Evolutionary conservation across 148 eudicot species (phyloP).

Genomic region (Gaultheria prostrata): DNA sequence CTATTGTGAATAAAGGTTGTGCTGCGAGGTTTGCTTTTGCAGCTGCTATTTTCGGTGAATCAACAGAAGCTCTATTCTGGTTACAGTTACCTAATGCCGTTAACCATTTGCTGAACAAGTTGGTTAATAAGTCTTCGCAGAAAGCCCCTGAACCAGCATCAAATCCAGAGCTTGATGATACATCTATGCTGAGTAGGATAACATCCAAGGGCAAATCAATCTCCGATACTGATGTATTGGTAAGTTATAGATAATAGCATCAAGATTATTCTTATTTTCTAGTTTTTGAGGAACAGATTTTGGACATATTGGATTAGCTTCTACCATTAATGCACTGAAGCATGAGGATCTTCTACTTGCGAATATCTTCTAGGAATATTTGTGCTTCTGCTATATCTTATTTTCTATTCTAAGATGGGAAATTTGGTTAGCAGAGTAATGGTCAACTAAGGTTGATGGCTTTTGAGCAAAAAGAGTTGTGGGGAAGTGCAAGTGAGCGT

Average conservation of each 20-base stretch:
- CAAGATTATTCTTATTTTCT: neutral
- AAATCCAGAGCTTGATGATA: conserved; percentile 59
- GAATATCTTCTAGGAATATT: neutral
- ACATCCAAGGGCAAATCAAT: conserved; percentile 67
- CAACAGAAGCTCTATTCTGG: conserved; percentile 94
- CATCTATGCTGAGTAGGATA: conserved; percentile 68
- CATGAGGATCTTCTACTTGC: neutral
- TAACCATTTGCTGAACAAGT: conserved; percentile 65
- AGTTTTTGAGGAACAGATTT: conserved; percentile 13
- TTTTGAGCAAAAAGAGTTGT: conserved; percentile 89
- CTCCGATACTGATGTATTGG: conserved; percentile 58
- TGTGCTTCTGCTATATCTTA: neutral
- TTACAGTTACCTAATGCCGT: conserved; percentile 84
- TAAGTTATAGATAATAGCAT: conserved; percentile 26
- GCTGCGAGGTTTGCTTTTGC: conserved; percentile 90
- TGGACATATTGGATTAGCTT: conserved; percentile 13
- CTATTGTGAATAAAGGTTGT: conserved; percentile 61
- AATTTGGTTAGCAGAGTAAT: conserved; percentile 47
- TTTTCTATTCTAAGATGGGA: conserved; percentile 15
- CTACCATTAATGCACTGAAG: neutral
- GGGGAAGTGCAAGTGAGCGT: conserved; percentile 89
- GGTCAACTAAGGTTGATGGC: conserved; percentile 88
- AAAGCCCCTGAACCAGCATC: conserved; percentile 46
- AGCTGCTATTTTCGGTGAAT: conserved; percentile 93
- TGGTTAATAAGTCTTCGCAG: conserved; percentile 54